Conservation (phyloP, 1,284 basidiomycete genomes). For the Athelia psychrophila region DNA sequence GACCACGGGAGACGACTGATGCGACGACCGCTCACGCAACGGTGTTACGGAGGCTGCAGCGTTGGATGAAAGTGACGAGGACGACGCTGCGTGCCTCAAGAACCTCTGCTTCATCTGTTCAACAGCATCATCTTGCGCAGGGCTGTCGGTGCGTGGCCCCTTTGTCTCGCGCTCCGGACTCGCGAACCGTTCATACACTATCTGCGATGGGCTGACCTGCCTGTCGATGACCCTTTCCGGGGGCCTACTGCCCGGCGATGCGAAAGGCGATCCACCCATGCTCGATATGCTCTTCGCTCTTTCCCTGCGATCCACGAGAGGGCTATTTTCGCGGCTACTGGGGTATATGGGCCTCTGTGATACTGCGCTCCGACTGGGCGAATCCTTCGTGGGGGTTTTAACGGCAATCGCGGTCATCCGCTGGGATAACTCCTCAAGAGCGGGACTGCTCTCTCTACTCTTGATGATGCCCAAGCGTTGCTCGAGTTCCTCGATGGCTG, state of each 20-base stretch:
- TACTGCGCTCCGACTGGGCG: conserved; percentile 11
- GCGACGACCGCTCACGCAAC: not conserved
- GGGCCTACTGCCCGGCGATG: conserved; percentile 3
- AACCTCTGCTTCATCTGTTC: conserved; percentile 66
- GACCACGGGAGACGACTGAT: conserved; percentile 3
- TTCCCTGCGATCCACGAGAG: conserved; percentile 25
- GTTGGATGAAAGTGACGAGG: conserved; percentile 17
- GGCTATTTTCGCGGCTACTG: conserved; percentile 20
- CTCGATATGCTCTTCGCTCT: conserved; percentile 8
- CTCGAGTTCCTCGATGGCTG: conserved; percentile 55
- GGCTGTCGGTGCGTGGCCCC: conserved; percentile 17
- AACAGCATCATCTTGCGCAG: conserved; percentile 47
- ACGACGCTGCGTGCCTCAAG: conserved; percentile 32
- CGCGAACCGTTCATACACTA: conserved; percentile 26
- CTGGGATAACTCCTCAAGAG: conserved; percentile 54
- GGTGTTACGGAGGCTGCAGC: conserved; percentile 12
- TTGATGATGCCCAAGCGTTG: conserved; percentile 51
- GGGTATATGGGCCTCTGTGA: conserved; percentile 21
- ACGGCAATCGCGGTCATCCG: conserved; percentile 44
- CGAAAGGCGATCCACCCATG: conserved; percentile 7
- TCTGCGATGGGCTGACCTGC: conserved; percentile 8
- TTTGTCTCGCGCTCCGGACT: conserved; percentile 14
- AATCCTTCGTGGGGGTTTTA: conserved; percentile 24
- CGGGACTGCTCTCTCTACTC: conserved; percentile 61
- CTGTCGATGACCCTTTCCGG: not conserved